These are phyloP conservation scores for Carpinus fangiana DNA, from an alignment of 306 rosid genomes.

Conservation along the genomic window DNA sequence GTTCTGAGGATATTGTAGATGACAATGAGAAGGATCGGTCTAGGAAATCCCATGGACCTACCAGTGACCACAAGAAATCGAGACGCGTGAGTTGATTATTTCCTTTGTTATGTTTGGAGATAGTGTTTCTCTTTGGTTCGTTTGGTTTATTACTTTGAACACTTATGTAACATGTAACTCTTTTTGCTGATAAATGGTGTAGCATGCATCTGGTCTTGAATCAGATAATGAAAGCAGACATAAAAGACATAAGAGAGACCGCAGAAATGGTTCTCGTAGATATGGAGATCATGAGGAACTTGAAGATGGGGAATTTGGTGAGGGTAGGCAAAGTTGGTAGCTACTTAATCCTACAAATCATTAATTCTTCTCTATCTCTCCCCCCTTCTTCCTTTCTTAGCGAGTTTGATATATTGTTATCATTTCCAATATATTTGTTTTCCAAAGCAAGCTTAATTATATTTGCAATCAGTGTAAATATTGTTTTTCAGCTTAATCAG, in stretches of 20 bases:
- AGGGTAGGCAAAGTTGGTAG: constrained; percentile 62
- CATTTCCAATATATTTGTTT: constrained; percentile 18
- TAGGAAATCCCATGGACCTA: constrained; percentile 67
- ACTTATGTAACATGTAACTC: constrained; percentile 1
- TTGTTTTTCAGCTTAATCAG: not conserved
- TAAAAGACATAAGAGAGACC: constrained; percentile 75
- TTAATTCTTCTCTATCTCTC: too few relatives aligned
- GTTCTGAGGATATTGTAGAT: constrained; percentile 54
- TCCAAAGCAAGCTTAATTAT: not conserved
- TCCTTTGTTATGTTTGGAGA: constrained; percentile 7
- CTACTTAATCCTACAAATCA: constrained; percentile 24
- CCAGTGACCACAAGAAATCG: constrained; percentile 72
- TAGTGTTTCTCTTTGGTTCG: not conserved
- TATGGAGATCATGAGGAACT: constrained; percentile 60
- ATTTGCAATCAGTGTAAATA: constrained; percentile 9
- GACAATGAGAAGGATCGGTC: constrained; percentile 64
- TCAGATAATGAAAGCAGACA: constrained; percentile 77
- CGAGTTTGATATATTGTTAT: not conserved
- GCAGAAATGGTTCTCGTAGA: constrained; percentile 61
- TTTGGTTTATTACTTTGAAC: constrained; percentile 15
- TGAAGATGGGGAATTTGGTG: constrained; percentile 87
- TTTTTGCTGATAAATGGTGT: constrained; percentile 27
- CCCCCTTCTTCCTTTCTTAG: not conserved
- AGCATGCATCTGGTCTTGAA: constrained; percentile 73
- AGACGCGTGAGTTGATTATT: constrained; percentile 55